Conservation (phyloP, 345 rosid genomes). For the Luvunga scandens region DNA sequence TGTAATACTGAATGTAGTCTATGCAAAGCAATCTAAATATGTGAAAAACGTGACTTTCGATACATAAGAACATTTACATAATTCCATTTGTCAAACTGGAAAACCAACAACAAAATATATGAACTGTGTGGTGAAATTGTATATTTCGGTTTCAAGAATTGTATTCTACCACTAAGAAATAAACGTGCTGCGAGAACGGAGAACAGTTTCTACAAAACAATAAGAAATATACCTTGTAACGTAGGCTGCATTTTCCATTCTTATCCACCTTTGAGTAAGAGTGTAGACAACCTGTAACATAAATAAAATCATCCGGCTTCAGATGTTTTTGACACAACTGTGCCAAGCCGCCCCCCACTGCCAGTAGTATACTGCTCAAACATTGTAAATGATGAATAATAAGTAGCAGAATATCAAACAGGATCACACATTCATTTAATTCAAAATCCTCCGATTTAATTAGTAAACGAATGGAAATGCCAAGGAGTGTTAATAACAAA, state of each 20-base stretch:
- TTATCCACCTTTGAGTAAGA: slow-evolving; percentile 23
- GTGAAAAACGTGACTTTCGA: background rate
- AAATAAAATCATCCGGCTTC: slow-evolving; percentile 53
- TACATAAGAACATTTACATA: background rate
- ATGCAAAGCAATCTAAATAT: background rate
- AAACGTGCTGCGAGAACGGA: background rate
- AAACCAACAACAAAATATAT: background rate
- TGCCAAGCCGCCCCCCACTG: slow-evolving; percentile 49
- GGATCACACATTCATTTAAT: background rate
- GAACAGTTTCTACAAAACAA: background rate
- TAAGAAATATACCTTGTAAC: slow-evolving; percentile 39
- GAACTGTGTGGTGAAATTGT: background rate
- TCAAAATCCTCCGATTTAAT: background rate
- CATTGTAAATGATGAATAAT: background rate
- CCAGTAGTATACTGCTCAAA: slow-evolving; percentile 46
- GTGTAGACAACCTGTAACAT: slow-evolving; percentile 54
- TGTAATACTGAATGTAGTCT: no score
- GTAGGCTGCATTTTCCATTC: slow-evolving; percentile 22
- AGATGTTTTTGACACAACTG: slow-evolving; percentile 44
- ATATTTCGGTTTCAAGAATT: background rate
- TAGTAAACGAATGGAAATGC: no score
- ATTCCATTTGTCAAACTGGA: background rate
- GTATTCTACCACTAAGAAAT: background rate
- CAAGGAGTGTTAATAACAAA: no score
- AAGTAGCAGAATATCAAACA: background rate